Base-by-base conservation (phyloP, 257 asterid genomes). In the Nicotiana otophora region DNA sequence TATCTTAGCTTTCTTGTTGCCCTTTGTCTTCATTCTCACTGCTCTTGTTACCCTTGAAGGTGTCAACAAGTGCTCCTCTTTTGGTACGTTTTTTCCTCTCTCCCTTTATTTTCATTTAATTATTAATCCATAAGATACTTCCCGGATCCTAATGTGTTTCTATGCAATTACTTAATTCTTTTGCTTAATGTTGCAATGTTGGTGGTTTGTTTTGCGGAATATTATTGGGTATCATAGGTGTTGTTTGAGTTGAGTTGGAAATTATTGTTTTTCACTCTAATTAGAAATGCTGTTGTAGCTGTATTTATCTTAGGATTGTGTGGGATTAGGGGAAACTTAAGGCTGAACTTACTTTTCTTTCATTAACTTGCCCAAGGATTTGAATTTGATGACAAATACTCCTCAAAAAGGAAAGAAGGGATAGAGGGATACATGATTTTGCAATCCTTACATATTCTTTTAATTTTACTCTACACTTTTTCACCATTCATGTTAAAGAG, bases 21-120 rank as follows among this genome's bases (percentile, higher is more conserved):
- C 99, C 30, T 94, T 95, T 84, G 93, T 94, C 83, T 94, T 95
- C 91, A 94, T 95, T 89, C 92, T 94, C 77, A 94, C 98, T 34
- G 99, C 99, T 19, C 83, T 92, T 81, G 90, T 94, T 88, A 95
- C 99, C 82, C 97, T 95, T 20, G 99, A 95, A 91, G 99, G 99
- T 86, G 99, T 92, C 92, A 95, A 95, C 91, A 94, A 95, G 90
- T 95, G 99, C 90, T 95, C 99, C 87, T 90, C 99, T 19, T 83
- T 95, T 12, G 99, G 99, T 95, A 89, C 33, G 51, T 55, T 65
- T 67, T 63, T 55, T 61, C 39, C 36, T 62, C 36, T 84, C 30
- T 82, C 58, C 34, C 6, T 46, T 57, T n/a, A 3, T 63, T 3
- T 28, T 16, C 11, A 26, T 51, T 23, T 53, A 11, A 0, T 53